Conservation (phyloP, 495 filamentous ascomycete genomes). For the Penicillium cataractarum region DNA sequence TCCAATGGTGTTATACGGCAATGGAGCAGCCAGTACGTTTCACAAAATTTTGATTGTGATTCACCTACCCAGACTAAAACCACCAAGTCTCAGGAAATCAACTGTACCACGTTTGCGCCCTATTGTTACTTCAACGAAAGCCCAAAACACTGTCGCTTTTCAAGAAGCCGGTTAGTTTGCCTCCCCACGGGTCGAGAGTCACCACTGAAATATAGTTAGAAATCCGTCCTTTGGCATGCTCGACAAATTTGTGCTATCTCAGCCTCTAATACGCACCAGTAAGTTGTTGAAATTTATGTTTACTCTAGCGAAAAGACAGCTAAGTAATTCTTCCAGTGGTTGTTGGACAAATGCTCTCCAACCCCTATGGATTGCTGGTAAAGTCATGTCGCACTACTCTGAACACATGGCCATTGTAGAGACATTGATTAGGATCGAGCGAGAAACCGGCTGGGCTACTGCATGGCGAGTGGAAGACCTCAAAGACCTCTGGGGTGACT, state of each 20-base stretch:
- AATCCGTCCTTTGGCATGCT: constrained; percentile 50
- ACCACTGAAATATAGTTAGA: constrained; percentile 16
- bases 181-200: not conserved
- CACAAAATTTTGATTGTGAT: not conserved
- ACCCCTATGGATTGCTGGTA: constrained; percentile 51
- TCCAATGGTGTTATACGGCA: constrained; percentile 43
- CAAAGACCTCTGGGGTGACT: constrained; percentile 46
- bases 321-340: constrained; percentile 28
- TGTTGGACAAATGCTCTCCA: constrained; percentile 53
- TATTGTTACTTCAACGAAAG: constrained; percentile 41
- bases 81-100: constrained; percentile 45
- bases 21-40: constrained; percentile 41
- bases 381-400: constrained; percentile 46
- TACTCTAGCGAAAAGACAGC: not conserved
- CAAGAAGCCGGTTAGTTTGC: constrained; percentile 26
- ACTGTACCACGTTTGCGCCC: constrained; percentile 44
- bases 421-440: constrained; percentile 43
- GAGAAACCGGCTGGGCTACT: constrained; percentile 47
- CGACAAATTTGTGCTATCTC: constrained; percentile 52
- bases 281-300: constrained; percentile 10
- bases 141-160: constrained; percentile 36
- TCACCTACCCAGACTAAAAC: not conserved
- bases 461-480: constrained; percentile 49
- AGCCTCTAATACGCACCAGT: constrained; percentile 39
- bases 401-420: constrained; percentile 48